These are phyloP conservation scores for Suhomyces kilbournensis DNA, from an alignment of 805 yeast species.

Conservation along the genomic window DNA sequence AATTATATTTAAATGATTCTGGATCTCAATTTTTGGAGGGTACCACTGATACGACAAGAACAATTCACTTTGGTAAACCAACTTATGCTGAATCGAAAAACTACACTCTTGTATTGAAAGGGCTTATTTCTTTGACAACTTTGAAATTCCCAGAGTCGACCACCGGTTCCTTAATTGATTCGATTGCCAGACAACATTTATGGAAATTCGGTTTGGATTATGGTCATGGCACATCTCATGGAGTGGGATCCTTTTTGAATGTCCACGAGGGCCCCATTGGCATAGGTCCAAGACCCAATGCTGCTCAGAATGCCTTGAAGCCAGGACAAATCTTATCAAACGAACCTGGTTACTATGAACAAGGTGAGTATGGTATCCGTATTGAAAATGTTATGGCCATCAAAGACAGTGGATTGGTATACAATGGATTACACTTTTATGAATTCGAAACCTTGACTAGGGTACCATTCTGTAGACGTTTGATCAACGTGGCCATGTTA, in stretches of 20 bases:
- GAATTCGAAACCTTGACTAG: slow-evolving; percentile 81
- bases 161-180: slow-evolving; percentile 53
- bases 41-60: slow-evolving; percentile 63
- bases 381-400: slow-evolving; percentile 51
- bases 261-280: slow-evolving; percentile 66
- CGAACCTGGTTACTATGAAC: slow-evolving; percentile 64
- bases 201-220: slow-evolving; percentile 59
- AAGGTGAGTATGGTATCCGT: slow-evolving; percentile 58
- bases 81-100: slow-evolving; percentile 43
- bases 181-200: slow-evolving; percentile 55
- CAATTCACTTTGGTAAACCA: slow-evolving; percentile 53
- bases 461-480: slow-evolving; percentile 77
- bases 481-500: slow-evolving; percentile 63
- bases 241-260: slow-evolving; percentile 57
- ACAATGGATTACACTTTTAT: slow-evolving; percentile 56
- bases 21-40: slow-evolving; percentile 64
- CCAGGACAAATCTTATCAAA: slow-evolving; percentile 57
- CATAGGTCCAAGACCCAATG: slow-evolving; percentile 53
- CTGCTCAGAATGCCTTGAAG: slow-evolving; percentile 41
- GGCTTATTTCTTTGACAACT: slow-evolving; percentile 48
- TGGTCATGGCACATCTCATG: slow-evolving; percentile 65
- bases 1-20: slow-evolving; percentile 54
- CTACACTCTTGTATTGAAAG: slow-evolving; percentile 59
- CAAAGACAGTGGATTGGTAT: slow-evolving; percentile 37
- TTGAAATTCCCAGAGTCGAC: slow-evolving; percentile 55